Percentiles rank a stretch among this genome's conserved stretches.
Evolutionary conservation across 148 eudicot species (phyloP).

Genomic region (Rhododendron simsii): DNA sequence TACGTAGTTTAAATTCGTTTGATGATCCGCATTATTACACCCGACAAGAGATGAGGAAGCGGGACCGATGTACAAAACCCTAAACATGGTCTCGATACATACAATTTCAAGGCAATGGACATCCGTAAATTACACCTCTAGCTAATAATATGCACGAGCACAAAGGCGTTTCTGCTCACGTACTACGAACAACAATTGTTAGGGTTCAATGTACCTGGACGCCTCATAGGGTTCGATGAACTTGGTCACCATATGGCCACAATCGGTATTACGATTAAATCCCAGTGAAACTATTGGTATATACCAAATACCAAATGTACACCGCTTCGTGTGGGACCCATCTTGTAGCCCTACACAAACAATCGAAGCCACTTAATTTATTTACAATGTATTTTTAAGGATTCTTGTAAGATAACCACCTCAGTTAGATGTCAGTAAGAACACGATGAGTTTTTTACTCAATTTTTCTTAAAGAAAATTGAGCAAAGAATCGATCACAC

Average conservation of each 20-base stretch:
- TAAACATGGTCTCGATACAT: neutral
- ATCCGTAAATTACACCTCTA: neutral
- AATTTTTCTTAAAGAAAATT: no score
- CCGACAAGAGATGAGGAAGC: neutral
- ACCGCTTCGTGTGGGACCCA: neutral
- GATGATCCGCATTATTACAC: no score
- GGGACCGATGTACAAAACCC: neutral
- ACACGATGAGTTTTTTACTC: no score
- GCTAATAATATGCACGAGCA: neutral
- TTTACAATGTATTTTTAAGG: neutral
- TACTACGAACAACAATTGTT: neutral
- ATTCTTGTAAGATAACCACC: neutral
- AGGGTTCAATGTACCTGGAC: slow-evolving; percentile 22
- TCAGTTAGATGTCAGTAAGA: neutral
- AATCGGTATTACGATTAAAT: neutral
- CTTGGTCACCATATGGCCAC: slow-evolving; percentile 12
- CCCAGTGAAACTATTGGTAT: no score
- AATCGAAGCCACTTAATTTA: no score
- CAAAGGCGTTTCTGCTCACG: neutral
- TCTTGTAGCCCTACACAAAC: neutral
- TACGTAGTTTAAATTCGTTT: no score
- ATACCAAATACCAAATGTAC: neutral
- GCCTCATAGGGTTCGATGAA: slow-evolving; percentile 20
- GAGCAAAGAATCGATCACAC: neutral
- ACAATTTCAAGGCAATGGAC: neutral